Conservation (phyloP, 2,329 filamentous ascomycete species). For the Verticillium alfalfae region DNA sequence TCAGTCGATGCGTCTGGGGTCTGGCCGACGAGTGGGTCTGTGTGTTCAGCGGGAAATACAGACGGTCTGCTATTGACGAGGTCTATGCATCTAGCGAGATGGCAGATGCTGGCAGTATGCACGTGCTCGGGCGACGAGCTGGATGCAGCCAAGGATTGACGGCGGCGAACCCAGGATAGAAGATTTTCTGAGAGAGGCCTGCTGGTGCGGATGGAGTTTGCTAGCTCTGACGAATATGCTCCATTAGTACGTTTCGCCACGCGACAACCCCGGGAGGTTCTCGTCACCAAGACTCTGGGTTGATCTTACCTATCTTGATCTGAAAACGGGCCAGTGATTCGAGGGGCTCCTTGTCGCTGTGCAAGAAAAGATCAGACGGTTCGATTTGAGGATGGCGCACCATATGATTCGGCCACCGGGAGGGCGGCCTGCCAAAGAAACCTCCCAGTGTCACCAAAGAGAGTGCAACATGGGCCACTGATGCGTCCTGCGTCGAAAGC, state of each 20-base stretch:
- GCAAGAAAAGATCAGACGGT: not conserved
- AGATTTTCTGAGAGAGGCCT: not conserved
- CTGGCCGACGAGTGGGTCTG: not conserved
- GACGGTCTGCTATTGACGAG: not conserved
- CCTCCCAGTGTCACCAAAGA: not conserved
- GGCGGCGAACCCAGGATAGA: not conserved
- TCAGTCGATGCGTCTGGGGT: not conserved
- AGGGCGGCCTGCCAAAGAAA: not conserved
- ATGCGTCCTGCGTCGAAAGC: not conserved
- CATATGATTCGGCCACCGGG: not conserved
- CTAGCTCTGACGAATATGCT: not conserved
- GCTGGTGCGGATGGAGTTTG: not conserved
- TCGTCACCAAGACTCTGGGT: not conserved
- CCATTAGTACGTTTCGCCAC: not conserved
- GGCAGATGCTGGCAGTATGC: not conserved
- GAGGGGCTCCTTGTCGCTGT: not conserved
- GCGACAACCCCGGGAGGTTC: not conserved
- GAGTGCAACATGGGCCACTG: not conserved
- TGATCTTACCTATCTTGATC: not conserved
- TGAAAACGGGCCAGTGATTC: not conserved
- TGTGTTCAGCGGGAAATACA: not conserved
- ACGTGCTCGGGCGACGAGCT: not conserved
- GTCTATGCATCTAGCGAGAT: not conserved
- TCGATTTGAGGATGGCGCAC: not conserved
- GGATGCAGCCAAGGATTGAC: not conserved